A percentile compares a stretch with the other conserved stretches of the same genome.
These are phyloP conservation scores for Henckelia pumila DNA, from an alignment of 257 asterid species.

Conservation along the genomic window DNA sequence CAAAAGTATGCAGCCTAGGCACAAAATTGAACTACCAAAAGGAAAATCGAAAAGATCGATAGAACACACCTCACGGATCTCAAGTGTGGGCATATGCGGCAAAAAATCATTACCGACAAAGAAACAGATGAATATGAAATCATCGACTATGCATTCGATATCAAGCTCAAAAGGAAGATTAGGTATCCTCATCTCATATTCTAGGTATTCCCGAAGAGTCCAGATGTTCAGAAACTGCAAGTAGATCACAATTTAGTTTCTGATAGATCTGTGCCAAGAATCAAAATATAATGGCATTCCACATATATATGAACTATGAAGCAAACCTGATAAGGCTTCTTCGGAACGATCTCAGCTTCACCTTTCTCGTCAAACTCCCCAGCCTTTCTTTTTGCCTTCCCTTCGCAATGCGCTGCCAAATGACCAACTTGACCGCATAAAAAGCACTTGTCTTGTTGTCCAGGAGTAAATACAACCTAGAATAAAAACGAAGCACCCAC, in stretches of 20 bases:
- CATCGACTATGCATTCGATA: conserved; percentile 80
- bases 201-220: conserved; percentile 94
- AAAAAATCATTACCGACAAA: conserved; percentile 96
- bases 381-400: conserved; percentile 92
- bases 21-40: conserved; percentile 16
- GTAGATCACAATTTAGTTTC: conserved; percentile 21
- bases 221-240: conserved; percentile 91
- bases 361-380: conserved; percentile 98
- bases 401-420: conserved; percentile 84
- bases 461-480: conserved; percentile 90
- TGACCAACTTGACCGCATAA: conserved; percentile 98
- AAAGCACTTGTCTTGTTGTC: conserved; percentile 96
- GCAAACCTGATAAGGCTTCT: conserved; percentile 88
- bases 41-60: conserved; percentile 8
- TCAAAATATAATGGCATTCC: conserved; percentile 9
- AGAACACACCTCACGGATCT: conserved; percentile 90
- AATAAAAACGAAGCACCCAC: conserved; percentile 22
- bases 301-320: not conserved
- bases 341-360: conserved; percentile 65
- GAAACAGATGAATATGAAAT: conserved; percentile 93
- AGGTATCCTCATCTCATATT: conserved; percentile 88
- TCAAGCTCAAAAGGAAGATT: conserved; percentile 78
- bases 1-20: conserved; percentile 1
- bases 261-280: conserved; percentile 14
- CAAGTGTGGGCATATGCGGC: conserved; percentile 99